Percentiles rank a stretch among this genome's conserved stretches.
phyloP scores from a whole-genome alignment of 345 rosid genomes.

The Lepidium aucheri region DNA sequence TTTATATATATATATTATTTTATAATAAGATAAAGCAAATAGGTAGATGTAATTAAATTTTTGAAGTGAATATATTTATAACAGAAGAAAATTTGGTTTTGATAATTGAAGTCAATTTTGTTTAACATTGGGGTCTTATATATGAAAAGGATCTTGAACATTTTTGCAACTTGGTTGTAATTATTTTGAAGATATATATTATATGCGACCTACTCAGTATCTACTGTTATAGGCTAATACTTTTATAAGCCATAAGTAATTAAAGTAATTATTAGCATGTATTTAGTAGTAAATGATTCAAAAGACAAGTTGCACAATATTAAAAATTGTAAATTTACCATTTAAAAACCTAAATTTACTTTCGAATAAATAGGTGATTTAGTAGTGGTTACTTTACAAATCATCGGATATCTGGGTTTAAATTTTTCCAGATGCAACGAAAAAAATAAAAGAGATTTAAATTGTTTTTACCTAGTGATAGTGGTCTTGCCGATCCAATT shows the following conservation, averaged over 20 bases:
- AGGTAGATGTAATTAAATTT: not conserved
- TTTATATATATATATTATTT: too few species aligned
- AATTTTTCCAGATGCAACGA: too few species aligned
- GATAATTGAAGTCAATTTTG: constrained; percentile 5
- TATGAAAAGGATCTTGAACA: not conserved
- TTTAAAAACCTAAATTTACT: too few species aligned
- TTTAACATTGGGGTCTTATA: not conserved
- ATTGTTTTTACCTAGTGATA: too few species aligned
- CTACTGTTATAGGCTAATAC: not conserved
- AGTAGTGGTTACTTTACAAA: too few species aligned
- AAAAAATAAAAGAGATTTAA: too few species aligned
- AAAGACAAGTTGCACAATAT: constrained; percentile 2
- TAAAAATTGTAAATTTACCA: too few species aligned
- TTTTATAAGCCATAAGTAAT: not conserved
- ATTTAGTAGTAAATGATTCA: not conserved
- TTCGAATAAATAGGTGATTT: too few species aligned
- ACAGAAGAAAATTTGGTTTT: constrained; percentile 12
- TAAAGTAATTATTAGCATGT: not conserved
- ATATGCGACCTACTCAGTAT: not conserved
- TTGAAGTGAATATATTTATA: not conserved
- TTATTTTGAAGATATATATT: not conserved
- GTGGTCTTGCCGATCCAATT: too few species aligned
- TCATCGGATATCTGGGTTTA: too few species aligned
- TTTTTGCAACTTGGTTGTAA: constrained; percentile 10
- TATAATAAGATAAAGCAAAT: not conserved